A percentile compares a stretch with the other conserved stretches of the same genome.
Evolutionary conservation across 2,329 filamentous ascomycete species (phyloP).

Genomic region (Fusarium sp.): DNA sequence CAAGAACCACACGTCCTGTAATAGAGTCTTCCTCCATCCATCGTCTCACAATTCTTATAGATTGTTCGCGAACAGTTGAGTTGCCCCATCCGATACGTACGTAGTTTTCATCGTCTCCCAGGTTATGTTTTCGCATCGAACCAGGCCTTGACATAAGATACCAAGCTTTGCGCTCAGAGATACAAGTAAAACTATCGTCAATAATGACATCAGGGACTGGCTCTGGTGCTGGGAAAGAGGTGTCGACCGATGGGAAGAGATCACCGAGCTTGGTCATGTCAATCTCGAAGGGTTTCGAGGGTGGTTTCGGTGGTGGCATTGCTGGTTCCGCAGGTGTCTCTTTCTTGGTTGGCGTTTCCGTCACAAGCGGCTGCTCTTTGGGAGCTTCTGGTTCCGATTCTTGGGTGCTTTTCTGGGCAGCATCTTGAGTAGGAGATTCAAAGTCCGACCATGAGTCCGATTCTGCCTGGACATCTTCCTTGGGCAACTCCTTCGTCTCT

Average conservation of each 20-base stretch:
- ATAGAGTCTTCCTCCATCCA: slow-evolving; percentile 76
- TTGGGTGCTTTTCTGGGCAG: neutral
- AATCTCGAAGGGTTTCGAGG: slow-evolving; percentile 45
- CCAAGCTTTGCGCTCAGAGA: slow-evolving; percentile 72
- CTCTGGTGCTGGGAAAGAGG: slow-evolving; percentile 47
- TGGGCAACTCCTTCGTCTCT: neutral
- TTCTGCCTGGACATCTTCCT: slow-evolving; percentile 2
- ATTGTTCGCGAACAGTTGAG: slow-evolving; percentile 66
- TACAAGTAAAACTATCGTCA: slow-evolving; percentile 64
- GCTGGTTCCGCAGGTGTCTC: neutral
- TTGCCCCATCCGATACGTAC: slow-evolving; percentile 67
- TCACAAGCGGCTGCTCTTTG: neutral
- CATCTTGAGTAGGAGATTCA: slow-evolving; percentile 28
- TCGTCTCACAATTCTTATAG: slow-evolving; percentile 68
- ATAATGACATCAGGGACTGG: slow-evolving; percentile 60
- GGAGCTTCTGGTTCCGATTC: neutral
- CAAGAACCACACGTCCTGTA: slow-evolving; percentile 59
- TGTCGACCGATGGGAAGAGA: slow-evolving; percentile 48
- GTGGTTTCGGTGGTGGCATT: slow-evolving; percentile 7
- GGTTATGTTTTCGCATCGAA: slow-evolving; percentile 67
- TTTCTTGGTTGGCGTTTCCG: neutral
- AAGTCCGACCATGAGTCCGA: slow-evolving; percentile 40
- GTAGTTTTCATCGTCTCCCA: slow-evolving; percentile 70
- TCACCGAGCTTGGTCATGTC: slow-evolving; percentile 51
- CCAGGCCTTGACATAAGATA: slow-evolving; percentile 72